Conservation (phyloP, 129 eudicot species). For the Apium graveolens region DNA sequence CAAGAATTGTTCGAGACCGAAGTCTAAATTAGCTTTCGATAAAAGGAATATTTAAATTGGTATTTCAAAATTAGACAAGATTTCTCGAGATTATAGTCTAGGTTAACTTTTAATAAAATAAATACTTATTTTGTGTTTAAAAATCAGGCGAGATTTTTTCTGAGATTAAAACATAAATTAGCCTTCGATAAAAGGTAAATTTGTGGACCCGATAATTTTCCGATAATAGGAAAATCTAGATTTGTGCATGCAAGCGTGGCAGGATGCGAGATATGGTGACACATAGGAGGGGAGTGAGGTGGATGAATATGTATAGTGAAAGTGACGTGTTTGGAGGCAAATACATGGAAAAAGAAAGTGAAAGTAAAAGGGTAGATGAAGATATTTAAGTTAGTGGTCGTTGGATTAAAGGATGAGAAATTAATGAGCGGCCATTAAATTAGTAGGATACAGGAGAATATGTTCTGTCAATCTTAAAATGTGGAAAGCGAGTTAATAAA, state of each 20-base stretch:
- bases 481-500: background rate
- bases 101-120: too few species aligned
- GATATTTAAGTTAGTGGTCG: background rate
- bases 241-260: background rate
- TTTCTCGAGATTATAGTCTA: too few species aligned
- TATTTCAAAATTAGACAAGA: too few species aligned
- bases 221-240: too few species aligned
- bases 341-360: background rate
- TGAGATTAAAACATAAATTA: too few species aligned
- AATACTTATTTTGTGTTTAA: too few species aligned
- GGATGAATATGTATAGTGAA: background rate
- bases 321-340: background rate
- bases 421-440: slow-evolving; percentile 7
- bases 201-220: too few species aligned
- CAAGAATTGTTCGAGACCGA: too few species aligned
- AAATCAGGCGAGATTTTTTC: too few species aligned
- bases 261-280: background rate
- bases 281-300: slow-evolving; percentile 8
- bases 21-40: too few species aligned
- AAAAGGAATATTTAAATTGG: too few species aligned
- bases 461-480: background rate
- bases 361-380: background rate
- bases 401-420: slow-evolving; percentile 1
- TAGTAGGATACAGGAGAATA: slow-evolving; percentile 2
- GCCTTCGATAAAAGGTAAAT: too few species aligned